Evolutionary conservation across 169 alveolate genomes (phyloP), one percentile per base, ranked within the genome.

Genomic region (Neospora caninum): DNA sequence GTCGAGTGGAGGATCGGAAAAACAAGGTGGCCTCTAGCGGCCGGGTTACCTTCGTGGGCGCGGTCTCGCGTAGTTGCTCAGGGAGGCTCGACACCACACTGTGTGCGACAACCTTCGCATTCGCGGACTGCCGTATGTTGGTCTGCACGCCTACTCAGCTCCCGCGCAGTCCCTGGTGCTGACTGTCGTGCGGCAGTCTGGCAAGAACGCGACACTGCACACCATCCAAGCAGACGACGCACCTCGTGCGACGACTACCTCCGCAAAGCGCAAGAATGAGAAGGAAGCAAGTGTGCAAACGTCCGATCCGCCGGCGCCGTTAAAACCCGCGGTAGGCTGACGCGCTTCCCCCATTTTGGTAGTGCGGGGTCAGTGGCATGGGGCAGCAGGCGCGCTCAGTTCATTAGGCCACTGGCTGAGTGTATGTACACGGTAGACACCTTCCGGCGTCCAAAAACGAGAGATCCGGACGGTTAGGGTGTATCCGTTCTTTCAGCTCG

Each of bases 231-330:
- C 16, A 16, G 89, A 82, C 41, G 89, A 9, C 41, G 38, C 39
- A 0, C 20, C 39, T 82, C 36, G 67, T 82, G 25, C 69, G 36
- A 67, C 89, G 2, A 38, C n/a, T 43, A 18, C 29, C 20, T 36
- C 89, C 41, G 31, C 54, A 16, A 82, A 82, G 67, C 89, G 25
- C 54, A 82, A 82, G 25, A 82, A 31, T 31, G 67, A 38, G 20
- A 82, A 82, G 31, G 89, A 82, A 36, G 41, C 41, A 29, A 49
- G 67, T 39, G 67, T 82, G 0, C 89, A 82, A 29, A 82, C 89
- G 25, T 64, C 20, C n/a, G 42, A 41, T 36, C 89, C 89, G 27
- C 34, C 89, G 2, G 39, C 89, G 41, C 89, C 64, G 10, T 20
- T 49, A 39, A 39, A 27, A 27, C 67, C 89, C 20, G 25, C n/a